phyloP scores from a whole-genome alignment of 371 early-diverging fungal species.

The Apophysomyces variabilis region DNA sequence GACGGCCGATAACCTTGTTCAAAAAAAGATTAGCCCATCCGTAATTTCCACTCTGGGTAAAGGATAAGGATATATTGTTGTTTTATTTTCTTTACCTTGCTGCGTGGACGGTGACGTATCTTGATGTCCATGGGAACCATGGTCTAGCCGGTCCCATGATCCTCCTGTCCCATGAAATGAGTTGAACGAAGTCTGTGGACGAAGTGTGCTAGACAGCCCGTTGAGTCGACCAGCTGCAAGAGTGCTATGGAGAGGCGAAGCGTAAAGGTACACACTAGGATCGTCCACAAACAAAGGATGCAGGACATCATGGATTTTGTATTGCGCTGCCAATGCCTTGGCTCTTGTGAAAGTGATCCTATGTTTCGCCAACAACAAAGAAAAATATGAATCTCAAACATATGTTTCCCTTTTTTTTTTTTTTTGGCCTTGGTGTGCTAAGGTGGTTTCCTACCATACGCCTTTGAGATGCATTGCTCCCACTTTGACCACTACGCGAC shows the following conservation, averaged over 20 bases:
- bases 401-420: no score
- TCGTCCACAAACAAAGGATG: constrained; percentile 81
- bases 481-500: constrained; percentile 79
- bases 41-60: no score
- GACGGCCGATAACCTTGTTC: background rate
- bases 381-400: background rate
- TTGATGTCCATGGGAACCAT: constrained; percentile 1
- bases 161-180: background rate
- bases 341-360: constrained; percentile 79
- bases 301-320: constrained; percentile 68
- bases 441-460: constrained; percentile 64
- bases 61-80: no score
- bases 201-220: background rate
- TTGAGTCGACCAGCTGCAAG: constrained; percentile 5
- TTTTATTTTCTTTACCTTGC: background rate
- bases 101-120: constrained; percentile 1
- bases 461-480: constrained; percentile 89
- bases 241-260: constrained; percentile 17
- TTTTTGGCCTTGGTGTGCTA: no score
- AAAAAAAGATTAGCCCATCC: no score
- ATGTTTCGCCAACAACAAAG: background rate
- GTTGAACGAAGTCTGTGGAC: background rate
- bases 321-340: constrained; percentile 67
- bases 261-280: constrained; percentile 50
- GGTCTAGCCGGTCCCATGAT: constrained; percentile 4